phyloP scores from a whole-genome alignment of 2,329 filamentous ascomycete species.

The Lasiodiplodia sp. region DNA sequence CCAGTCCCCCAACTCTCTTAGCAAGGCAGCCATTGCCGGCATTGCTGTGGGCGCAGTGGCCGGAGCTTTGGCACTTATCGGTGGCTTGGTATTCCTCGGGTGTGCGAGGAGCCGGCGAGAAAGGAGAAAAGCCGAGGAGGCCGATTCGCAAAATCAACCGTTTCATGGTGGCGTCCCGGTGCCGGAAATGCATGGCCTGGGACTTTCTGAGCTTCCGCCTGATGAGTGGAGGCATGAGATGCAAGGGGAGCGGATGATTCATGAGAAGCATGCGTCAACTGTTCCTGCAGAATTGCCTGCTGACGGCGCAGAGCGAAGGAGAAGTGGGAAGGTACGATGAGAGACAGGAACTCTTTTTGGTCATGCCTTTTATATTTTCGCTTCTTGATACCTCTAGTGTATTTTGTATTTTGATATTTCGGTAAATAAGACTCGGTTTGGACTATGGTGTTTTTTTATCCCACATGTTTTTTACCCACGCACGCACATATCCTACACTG shows the following conservation, averaged over 20 bases:
- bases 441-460: too few relatives aligned
- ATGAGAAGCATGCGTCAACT: neutral
- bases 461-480: too few relatives aligned
- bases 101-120: neutral
- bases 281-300: neutral
- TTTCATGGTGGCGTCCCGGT: too few relatives aligned
- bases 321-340: neutral
- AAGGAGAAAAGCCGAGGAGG: neutral
- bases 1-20: neutral
- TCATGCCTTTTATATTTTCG: too few relatives aligned
- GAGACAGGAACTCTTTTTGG: too few relatives aligned
- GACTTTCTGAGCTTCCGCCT: neutral
- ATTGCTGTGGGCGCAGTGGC: neutral
- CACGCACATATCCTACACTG: too few relatives aligned
- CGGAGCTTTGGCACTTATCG: neutral
- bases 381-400: too few relatives aligned
- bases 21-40: neutral
- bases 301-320: neutral
- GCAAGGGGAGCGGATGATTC: neutral
- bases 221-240: neutral
- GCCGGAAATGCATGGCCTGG: neutral
- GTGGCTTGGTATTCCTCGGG: neutral
- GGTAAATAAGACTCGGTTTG: too few relatives aligned
- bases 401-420: too few relatives aligned
- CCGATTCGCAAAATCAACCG: neutral